Evolutionary conservation across 192 early-diverging fungal genomes (phyloP).

Genomic region (Backusella morwellensis): DNA sequence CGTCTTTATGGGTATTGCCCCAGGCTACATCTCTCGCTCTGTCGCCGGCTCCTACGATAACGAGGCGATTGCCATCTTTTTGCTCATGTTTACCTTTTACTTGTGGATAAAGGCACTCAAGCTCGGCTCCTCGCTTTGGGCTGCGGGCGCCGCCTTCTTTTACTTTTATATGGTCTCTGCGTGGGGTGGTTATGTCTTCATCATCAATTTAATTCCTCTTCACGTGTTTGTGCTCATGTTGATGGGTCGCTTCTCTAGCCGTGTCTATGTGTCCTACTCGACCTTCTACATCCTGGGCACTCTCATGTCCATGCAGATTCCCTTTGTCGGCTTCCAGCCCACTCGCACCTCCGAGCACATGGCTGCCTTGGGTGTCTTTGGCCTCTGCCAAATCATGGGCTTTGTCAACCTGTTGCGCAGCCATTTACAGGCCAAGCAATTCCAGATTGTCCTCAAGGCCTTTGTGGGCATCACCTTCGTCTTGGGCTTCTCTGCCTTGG

Average conservation of each 20-base stretch:
- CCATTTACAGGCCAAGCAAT: constrained; percentile 80
- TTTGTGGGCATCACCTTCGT: constrained; percentile 56
- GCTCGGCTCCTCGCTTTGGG: constrained; percentile 90
- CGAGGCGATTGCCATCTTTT: constrained; percentile 99
- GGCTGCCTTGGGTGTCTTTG: constrained; percentile 97
- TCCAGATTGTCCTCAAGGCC: constrained; percentile 74
- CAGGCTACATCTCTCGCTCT: constrained; percentile 99
- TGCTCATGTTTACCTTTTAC: constrained; percentile 97
- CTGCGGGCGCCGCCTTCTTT: constrained; percentile 79
- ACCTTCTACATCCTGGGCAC: constrained; percentile 98
- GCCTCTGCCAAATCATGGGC: constrained; percentile 91
- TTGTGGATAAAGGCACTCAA: constrained; percentile 98
- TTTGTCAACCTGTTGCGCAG: constrained; percentile 85
- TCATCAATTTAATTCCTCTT: constrained; percentile 97
- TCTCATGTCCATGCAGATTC: constrained; percentile 96
- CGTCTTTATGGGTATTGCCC: constrained; percentile 97
- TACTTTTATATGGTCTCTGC: constrained; percentile 99
- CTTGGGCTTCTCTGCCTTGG: constrained; percentile 61
- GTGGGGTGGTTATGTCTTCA: constrained; percentile 99
- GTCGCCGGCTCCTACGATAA: constrained; percentile 99
- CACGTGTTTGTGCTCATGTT: constrained; percentile 91
- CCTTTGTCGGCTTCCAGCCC: constrained; percentile 99
- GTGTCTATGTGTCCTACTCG: constrained; percentile 95
- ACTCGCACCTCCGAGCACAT: constrained; percentile 98
- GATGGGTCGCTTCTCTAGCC: constrained; percentile 95